Conservation (phyloP, 805 yeast genomes). For the Tetrapisispora phaffii region DNA sequence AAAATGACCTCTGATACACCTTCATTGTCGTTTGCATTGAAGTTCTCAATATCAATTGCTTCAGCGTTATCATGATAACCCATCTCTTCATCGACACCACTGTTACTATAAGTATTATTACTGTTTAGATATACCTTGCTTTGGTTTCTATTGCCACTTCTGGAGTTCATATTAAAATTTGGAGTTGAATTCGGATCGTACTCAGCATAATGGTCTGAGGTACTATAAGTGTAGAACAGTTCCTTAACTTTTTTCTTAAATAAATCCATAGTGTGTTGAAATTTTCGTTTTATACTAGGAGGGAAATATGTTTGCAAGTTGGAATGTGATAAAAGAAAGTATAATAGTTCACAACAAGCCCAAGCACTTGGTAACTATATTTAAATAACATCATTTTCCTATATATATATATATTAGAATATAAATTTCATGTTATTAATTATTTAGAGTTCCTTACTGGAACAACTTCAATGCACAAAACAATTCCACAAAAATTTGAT, state of each 20-base stretch:
- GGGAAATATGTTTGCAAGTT: too few relatives aligned
- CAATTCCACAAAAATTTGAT: neutral
- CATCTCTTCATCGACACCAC: slow-evolving; percentile 5
- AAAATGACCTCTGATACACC: slow-evolving; percentile 68
- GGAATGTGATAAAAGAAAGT: too few relatives aligned
- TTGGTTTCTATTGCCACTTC: slow-evolving; percentile 4
- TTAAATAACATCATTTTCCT: too few relatives aligned
- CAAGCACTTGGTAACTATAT: too few relatives aligned
- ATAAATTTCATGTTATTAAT: neutral
- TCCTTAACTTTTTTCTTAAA: slow-evolving; percentile 44
- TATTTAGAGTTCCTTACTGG: neutral
- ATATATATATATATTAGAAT: neutral
- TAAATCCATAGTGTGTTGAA: slow-evolving; percentile 23
- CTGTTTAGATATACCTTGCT: slow-evolving; percentile 9
- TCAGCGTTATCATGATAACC: slow-evolving; percentile 11
- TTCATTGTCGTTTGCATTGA: slow-evolving; percentile 27
- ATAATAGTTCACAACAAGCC: too few relatives aligned
- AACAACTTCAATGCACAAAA: too few relatives aligned
- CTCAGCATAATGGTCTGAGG: slow-evolving; percentile 64
- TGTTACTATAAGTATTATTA: slow-evolving; percentile 5
- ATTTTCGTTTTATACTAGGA: neutral
- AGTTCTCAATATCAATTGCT: slow-evolving; percentile 14
- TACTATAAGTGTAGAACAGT: slow-evolving; percentile 51
- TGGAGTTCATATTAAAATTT: slow-evolving; percentile 22
- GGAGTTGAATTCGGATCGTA: slow-evolving; percentile 39